Base-by-base conservation (phyloP, 2,329 filamentous ascomycete genomes). In the Raffaelea ambrosiae region DNA sequence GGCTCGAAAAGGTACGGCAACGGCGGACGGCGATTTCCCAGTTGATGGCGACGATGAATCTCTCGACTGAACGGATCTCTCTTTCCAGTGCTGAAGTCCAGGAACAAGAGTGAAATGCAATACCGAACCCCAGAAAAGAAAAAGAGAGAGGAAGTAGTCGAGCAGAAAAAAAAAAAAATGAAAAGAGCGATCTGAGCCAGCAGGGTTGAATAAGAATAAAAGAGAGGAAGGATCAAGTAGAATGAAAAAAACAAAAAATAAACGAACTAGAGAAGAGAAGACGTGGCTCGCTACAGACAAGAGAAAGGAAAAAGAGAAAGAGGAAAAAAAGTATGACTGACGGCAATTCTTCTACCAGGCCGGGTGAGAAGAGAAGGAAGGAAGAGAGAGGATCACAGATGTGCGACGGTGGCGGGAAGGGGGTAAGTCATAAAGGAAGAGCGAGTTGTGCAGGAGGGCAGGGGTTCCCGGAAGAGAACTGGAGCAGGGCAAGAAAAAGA, bases 101-200 rank as follows among this genome's bases (percentile, higher is more conserved):
- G n/a, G n/a, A n/a, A n/a, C n/a, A n/a, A n/a, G n/a, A n/a, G n/a
- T n/a, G n/a, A n/a, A n/a, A 33, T 33, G 31, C 31, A 29, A 29
- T 7, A 29, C 26, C 36, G 44, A 40, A 10, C 29, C 21, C 8
- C 14, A 14, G 7, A 10, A 19, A 10, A 4, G 5, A 36, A 33
- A 23, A 18, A 29, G 21, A 19, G 9, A 38, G n/a, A 22, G n/a
- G 14, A n/a, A n/a, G n/a, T n/a, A n/a, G n/a, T 21, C 2, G 21
- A 9, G 13, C 29, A 48, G 2, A 19, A 35, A 21, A 21, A 5
- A 33, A 41, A 13, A 42, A 43, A 20, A 11, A 40, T 7, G 40
- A 46, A 35, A 69, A 65, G 67, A 73, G 64, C 58, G 66, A 68
- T 76, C 76, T 79, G 76, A 79, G 67, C 76, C 76, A 81, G 78